Conservation (phyloP, 1,139 yeast species). For the Keqinozyma sinolaborantium region DNA sequence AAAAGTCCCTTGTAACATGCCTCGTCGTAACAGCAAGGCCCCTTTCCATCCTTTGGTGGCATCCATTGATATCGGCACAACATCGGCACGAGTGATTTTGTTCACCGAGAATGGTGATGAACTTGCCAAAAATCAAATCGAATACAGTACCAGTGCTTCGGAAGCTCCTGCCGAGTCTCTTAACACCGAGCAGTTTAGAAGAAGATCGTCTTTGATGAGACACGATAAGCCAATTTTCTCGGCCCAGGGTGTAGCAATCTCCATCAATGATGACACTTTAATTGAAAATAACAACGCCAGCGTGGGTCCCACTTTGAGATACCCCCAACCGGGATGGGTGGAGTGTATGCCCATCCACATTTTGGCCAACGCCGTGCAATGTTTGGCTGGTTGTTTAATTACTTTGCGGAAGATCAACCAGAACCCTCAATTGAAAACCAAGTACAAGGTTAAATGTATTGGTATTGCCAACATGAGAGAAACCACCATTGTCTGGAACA, state of each 20-base stretch:
- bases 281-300: constrained; percentile 56
- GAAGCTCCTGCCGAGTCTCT: constrained; percentile 44
- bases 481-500: constrained; percentile 89
- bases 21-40: constrained; percentile 40
- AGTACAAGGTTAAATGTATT: constrained; percentile 58
- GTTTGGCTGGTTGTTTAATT: constrained; percentile 63
- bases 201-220: constrained; percentile 47
- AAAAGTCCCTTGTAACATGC: too few relatives aligned
- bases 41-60: constrained; percentile 54
- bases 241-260: constrained; percentile 70
- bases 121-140: constrained; percentile 85
- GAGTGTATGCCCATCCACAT: constrained; percentile 91
- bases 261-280: constrained; percentile 53
- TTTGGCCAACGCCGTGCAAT: constrained; percentile 76
- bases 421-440: constrained; percentile 43
- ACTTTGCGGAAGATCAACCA: constrained; percentile 58
- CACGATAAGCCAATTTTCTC: constrained; percentile 61
- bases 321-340: constrained; percentile 88
- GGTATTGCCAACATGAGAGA: constrained; percentile 97
- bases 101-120: constrained; percentile 74
- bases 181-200: constrained; percentile 49
- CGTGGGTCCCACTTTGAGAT: constrained; percentile 67
- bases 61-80: constrained; percentile 89
- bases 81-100: constrained; percentile 87
- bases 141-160: constrained; percentile 73